Evolutionary conservation across 257 asterid species (phyloP), one percentile per base, ranked within the genome.

Genomic region (Fraxinus anomala): DNA sequence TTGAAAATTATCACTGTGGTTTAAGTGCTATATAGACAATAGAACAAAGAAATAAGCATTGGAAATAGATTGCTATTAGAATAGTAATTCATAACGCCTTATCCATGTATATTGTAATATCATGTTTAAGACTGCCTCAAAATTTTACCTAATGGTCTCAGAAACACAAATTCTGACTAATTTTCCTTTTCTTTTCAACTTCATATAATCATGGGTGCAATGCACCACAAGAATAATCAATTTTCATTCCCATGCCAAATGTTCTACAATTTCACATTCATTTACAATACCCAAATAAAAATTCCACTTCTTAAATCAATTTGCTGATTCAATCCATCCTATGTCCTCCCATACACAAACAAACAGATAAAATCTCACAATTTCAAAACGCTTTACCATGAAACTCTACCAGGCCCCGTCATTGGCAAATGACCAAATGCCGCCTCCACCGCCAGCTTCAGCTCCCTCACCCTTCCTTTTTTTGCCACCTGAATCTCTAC

Each of bases 371-470:
- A 33, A 17, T 65, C 11, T 5, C 0, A 16, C 73, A 77, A 67
- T 51, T 10, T 36, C 67, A 72, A 67, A 70, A 31, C 63, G 49
- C 80, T 75, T 88, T 89, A 94, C 97, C 98, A 94, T 67, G 98
- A 92, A 80, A 94, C 90, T 74, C 80, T 87, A 56, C 82, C 87
- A 44, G 92, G 83, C 23, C 97, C 97, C 54, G 63, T 78, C 71
- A 77, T 83, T 0, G 97, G 97, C 85, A 91, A 86, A 89, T 94
- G 89, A 70, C 82, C 76, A 56, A 94, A 94, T n/a, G 89, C 92
- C 14, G 83, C 86, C 84, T 94, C 96, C 78, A 94, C 97, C 6
- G 96, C 97, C 73, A 78, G 85, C 84, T 89, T 94, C 78, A 94
- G 82, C 77, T 90, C 96, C 79, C 85, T 88, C 51, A 94, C 91